A percentile compares a stretch with the other conserved stretches of the same genome.
phyloP scores from a whole-genome alignment of 345 rosid species.

The Ceriops tagal region DNA sequence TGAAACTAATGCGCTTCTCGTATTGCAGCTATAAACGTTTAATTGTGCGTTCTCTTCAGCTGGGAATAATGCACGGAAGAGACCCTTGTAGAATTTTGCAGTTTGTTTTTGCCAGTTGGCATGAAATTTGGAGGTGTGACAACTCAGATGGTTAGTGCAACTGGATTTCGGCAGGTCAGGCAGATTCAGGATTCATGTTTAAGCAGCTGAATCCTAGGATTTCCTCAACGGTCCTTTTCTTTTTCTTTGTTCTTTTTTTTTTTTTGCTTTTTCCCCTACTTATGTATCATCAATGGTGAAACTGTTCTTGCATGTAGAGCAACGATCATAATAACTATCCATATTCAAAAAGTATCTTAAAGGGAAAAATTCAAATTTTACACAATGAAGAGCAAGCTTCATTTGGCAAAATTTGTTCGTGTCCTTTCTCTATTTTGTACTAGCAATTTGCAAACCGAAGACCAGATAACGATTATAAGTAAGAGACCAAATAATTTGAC shows the following conservation, averaged over 20 bases:
- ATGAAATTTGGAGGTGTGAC: background rate
- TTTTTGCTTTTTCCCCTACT: too few species aligned
- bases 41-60: background rate
- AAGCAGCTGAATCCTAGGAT: background rate
- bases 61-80: constrained; percentile 2
- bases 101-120: background rate
- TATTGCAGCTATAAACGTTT: background rate
- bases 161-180: background rate
- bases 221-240: background rate
- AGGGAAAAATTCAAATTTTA: background rate
- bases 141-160: background rate
- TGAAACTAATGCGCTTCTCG: background rate
- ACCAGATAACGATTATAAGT: too few species aligned
- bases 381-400: background rate
- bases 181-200: constrained; percentile 5
- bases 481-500: too few species aligned
- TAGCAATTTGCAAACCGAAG: too few species aligned
- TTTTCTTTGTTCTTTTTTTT: background rate
- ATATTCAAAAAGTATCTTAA: background rate
- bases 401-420: background rate
- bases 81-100: constrained; percentile 5
- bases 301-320: background rate
- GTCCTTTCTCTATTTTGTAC: too few species aligned
- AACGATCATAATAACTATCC: background rate
- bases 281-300: background rate